Base-by-base conservation (phyloP, 805 yeast species). In the Myxozyma neglecta region DNA sequence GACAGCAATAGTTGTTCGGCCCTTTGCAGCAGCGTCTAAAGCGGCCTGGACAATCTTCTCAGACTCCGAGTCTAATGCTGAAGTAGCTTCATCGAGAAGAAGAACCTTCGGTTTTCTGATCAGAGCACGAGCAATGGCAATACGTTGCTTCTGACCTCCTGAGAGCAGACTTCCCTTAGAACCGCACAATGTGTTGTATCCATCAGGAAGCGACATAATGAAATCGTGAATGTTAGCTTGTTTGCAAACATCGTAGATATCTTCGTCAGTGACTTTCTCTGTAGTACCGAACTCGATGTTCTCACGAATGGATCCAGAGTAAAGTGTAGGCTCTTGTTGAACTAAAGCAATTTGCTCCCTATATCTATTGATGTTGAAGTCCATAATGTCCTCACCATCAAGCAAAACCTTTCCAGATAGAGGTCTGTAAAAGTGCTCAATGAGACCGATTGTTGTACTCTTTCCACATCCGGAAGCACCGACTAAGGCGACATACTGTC, bases 401-500 rank as follows among this genome's bases (percentile, higher is more conserved):
- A 93, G 82, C 29, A 86, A 74, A 59, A 93, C 87, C 73, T 73
- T 29, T 13, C 66, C 64, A 0, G 73, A 61, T 13, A 73, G 72
- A 1, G 87, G 85, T 62, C 83, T 84, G 69, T 85, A 85, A 69
- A 83, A 83, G 51, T 87, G 74, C 63, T 85, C 75, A 39, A 85
- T 72, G 18, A 85, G 72, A 67, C 84, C 87, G 3, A 84, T 77
- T 8, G 85, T 79, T 0, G 71, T 68, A 57, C 65, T 59, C 57
- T 5, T 78, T 72, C 46, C 90, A 34, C 72, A 69, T 2, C 97
- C 24, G 89, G 86, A 3, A 93, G 96, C 86, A 1, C 97, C 97
- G n/a, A 90, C 97, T 68, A 90, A 83, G 13, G 97, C 97, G 40
- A 90, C 93, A 69, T 87, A 89, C 69, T 85, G 75, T 8, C 97